A percentile compares a stretch with the other conserved stretches of the same genome.
Conservation (phyloP, 306 rosid species). For the Benincasa hispida region DNA sequence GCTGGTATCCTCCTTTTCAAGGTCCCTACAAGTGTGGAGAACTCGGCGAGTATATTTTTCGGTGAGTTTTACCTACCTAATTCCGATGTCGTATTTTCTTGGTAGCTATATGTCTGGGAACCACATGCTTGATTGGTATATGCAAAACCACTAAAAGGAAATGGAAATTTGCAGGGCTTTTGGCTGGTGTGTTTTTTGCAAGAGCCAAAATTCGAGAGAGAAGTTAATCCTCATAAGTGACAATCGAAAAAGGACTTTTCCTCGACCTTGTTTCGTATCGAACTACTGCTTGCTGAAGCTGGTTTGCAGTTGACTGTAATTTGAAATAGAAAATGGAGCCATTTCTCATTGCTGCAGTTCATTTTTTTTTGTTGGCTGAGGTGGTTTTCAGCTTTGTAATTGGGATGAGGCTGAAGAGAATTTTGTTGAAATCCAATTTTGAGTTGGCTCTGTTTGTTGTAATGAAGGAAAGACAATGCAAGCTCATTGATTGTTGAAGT, state of each 20-base stretch:
- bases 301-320: background rate
- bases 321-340: background rate
- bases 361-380: background rate
- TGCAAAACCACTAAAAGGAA: background rate
- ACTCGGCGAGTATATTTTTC: constrained; percentile 77
- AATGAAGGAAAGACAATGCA: background rate
- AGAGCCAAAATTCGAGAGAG: constrained; percentile 84
- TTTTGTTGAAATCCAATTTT: constrained; percentile 5
- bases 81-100: background rate
- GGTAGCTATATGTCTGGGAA: background rate
- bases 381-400: constrained; percentile 6
- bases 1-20: constrained; percentile 85
- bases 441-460: constrained; percentile 2
- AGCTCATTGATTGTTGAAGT: background rate
- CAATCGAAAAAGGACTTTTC: background rate
- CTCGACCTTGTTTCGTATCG: background rate
- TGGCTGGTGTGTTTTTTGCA: constrained; percentile 92
- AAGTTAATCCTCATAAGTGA: constrained; percentile 29
- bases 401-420: background rate
- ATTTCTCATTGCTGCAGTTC: background rate
- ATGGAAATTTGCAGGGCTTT: constrained; percentile 51
- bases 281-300: background rate
- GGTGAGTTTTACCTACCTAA: constrained; percentile 35
- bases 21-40: constrained; percentile 91
- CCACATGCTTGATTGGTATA: constrained; percentile 4